Evolutionary conservation across 2,329 filamentous ascomycete genomes (phyloP).

Genomic region (Ophiosphaerella herpotricha): DNA sequence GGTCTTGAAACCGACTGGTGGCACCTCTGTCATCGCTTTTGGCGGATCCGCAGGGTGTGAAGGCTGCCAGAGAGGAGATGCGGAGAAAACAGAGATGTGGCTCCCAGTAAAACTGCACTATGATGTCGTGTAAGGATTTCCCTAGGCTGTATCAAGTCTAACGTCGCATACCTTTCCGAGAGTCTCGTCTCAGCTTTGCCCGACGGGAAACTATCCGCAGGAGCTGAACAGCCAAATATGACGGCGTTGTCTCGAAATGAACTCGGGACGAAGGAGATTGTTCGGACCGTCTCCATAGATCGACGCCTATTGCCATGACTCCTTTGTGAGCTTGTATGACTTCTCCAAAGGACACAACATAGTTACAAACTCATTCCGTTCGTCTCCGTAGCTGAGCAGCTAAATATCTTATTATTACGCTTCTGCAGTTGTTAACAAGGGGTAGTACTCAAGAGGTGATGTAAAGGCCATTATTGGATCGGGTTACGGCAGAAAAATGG

Average conservation of each 20-base stretch:
- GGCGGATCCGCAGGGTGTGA: slow-evolving; percentile 14
- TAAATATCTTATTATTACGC: too few species aligned
- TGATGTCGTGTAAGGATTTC: slow-evolving; percentile 20
- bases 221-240: not conserved
- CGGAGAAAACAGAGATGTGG: slow-evolving; percentile 23
- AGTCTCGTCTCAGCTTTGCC: slow-evolving; percentile 9
- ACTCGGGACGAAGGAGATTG: slow-evolving; percentile 25
- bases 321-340: not conserved
- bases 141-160: slow-evolving; percentile 10
- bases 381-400: too few species aligned
- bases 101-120: slow-evolving; percentile 8
- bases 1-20: slow-evolving; percentile 10
- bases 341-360: too few species aligned
- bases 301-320: not conserved
- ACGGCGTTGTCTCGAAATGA: slow-evolving; percentile 24
- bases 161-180: slow-evolving; percentile 12
- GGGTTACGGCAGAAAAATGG: not conserved
- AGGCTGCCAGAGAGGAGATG: slow-evolving; percentile 12
- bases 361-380: too few species aligned
- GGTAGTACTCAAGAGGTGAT: too few species aligned
- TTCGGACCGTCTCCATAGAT: slow-evolving; percentile 15
- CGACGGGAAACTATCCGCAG: slow-evolving; percentile 25
- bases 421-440: too few species aligned
- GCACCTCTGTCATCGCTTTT: slow-evolving; percentile 8
- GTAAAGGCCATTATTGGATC: too few species aligned